Evolutionary conservation across 768 basidiomycete species (phyloP).

Genomic region (Leccinellum albellum): DNA sequence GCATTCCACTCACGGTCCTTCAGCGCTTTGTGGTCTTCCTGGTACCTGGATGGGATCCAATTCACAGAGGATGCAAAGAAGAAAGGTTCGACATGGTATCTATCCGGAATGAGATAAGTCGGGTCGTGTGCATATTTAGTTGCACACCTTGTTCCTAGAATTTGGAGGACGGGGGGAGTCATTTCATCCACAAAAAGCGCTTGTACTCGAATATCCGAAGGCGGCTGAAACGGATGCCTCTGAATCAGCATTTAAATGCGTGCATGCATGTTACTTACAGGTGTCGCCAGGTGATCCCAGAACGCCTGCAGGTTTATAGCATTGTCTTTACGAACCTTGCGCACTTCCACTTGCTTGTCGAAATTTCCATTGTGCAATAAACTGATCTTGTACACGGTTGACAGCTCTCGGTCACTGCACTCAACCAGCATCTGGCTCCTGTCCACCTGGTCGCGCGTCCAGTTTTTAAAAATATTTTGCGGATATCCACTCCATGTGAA

Average conservation of each 20-base stretch:
- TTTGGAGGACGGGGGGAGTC: constrained; percentile 33
- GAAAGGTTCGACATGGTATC: constrained; percentile 42
- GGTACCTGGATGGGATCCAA: constrained; percentile 41
- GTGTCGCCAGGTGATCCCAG: constrained; percentile 25
- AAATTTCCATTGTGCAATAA: constrained; percentile 18
- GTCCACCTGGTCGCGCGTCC: constrained; percentile 43
- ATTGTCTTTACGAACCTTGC: constrained; percentile 14
- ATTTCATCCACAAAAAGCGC: constrained; percentile 40
- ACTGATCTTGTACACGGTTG: constrained; percentile 17
- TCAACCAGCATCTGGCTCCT: constrained; percentile 33
- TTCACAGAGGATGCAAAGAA: constrained; percentile 42
- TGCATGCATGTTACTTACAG: constrained; percentile 19
- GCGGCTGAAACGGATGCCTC: constrained; percentile 17
- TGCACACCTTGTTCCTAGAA: constrained; percentile 38
- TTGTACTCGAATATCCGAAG: constrained; percentile 28
- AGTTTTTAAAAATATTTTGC: constrained; percentile 49
- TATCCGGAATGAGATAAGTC: constrained; percentile 13
- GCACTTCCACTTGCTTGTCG: constrained; percentile 10
- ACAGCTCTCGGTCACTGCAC: constrained; percentile 14
- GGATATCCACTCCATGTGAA: constrained; percentile 42
- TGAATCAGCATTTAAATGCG: background rate
- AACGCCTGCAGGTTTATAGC: constrained; percentile 14
- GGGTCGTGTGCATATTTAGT: too few species aligned
- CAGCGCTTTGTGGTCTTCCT: constrained; percentile 31
- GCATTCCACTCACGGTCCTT: constrained; percentile 36